Base-by-base conservation (phyloP, 2,329 filamentous ascomycete species). In the Penicillium sp. region DNA sequence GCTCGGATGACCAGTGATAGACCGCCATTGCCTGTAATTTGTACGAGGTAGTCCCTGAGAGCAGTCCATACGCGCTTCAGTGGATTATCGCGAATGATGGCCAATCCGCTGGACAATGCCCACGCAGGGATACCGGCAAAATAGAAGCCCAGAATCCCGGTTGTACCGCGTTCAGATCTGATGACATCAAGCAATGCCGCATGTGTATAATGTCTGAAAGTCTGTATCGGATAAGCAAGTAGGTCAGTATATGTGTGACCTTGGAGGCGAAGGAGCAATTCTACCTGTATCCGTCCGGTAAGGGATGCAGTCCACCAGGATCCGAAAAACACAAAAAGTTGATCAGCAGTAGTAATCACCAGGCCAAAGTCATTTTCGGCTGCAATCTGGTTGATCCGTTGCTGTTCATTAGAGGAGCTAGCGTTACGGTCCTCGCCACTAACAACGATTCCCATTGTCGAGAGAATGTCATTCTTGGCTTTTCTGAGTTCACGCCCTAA, bases 381-480 rank as follows among this genome's bases (percentile, higher is more conserved):
- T 18, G 69, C 67, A 39, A 77, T 69, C 36, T 68, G 64, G 28
- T 72, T 68, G 16, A 76, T 62, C 47, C 70, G 73, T 53, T 75
- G 66, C 55, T 71, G 67, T 55, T 77, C 74, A 51, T 69, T 71
- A 29, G 69, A 64, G n/a, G 65, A 61, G 50, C 64, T 66, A 23
- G 68, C 53, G 33, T 67, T 72, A 14, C 71, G 67, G 59, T 75
- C 69, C 56, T 76, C 72, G 52, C 73, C 67, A 49, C 74, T 76
- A 55, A 77, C 74, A 34, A 79, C 76, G 34, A 80, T 75, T 3
- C 78, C 78, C 70, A 80, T 78, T 8, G 75, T 79, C 19, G 75
- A 76, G 14, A 80, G 69, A 28, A 80, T 76, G 56, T 81, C 78
- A 68, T 81, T 81, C 56, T 80, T 79, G 1, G 79, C 78, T 63